These are phyloP conservation scores for Seiridium unicorne DNA, from an alignment of 2,329 filamentous ascomycete species.

Conservation along the genomic window DNA sequence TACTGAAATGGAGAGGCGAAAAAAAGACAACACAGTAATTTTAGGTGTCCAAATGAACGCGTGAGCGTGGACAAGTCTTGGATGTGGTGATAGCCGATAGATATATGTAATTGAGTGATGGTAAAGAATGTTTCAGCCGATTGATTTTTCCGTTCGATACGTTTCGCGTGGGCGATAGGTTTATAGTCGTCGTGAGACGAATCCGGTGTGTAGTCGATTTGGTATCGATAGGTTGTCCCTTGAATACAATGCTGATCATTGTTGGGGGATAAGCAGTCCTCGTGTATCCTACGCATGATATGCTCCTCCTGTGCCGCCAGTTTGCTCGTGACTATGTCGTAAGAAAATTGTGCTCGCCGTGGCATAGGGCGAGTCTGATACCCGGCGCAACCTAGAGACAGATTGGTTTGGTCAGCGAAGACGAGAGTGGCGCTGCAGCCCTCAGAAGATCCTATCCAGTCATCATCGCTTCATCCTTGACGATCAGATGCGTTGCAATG, in stretches of 20 bases:
- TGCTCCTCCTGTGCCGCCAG: not conserved
- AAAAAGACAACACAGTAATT: not conserved
- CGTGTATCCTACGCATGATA: not conserved
- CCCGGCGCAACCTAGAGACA: no score
- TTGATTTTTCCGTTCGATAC: not conserved
- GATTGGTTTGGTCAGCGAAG: no score
- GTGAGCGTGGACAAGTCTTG: slow-evolving; percentile 4
- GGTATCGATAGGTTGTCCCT: not conserved
- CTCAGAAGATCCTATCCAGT: slow-evolving; percentile 20
- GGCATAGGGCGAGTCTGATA: not conserved
- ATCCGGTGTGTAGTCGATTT: not conserved
- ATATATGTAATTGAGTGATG: not conserved
- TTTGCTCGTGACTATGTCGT: not conserved
- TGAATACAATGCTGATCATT: not conserved
- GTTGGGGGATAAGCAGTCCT: not conserved
- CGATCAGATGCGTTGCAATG: slow-evolving; percentile 15
- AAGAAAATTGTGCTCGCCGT: not conserved
- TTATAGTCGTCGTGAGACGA: slow-evolving; percentile 6
- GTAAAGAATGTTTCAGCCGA: not conserved
- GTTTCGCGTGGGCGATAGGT: not conserved
- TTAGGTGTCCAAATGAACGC: not conserved
- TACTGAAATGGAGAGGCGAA: not conserved
- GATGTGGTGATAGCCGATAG: not conserved
- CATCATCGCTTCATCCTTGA: slow-evolving; percentile 33
- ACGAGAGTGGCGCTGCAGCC: no score